A percentile compares a stretch with the other conserved stretches of the same genome.
Conservation (phyloP, 495 filamentous ascomycete species). For the Hypoxylon fuscum region DNA sequence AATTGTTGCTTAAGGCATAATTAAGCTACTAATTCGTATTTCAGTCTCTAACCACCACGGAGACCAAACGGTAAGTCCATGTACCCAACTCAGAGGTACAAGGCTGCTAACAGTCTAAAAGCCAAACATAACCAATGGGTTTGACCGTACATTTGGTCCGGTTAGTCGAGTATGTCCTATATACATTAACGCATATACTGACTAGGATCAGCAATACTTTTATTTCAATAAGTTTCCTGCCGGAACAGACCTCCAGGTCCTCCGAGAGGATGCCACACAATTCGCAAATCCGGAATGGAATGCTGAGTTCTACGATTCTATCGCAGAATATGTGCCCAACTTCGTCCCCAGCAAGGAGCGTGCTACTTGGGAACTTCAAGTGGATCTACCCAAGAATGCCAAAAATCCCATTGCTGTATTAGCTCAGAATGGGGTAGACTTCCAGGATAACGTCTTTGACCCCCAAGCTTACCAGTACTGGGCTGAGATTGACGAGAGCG, state of each 20-base stretch:
- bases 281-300: slow-evolving; percentile 62
- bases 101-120: slow-evolving; percentile 22
- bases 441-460: slow-evolving; percentile 65
- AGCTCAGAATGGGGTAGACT: slow-evolving; percentile 59
- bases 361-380: slow-evolving; percentile 51
- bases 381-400: slow-evolving; percentile 58
- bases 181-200: background rate
- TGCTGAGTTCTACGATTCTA: slow-evolving; percentile 63
- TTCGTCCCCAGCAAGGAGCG: slow-evolving; percentile 58
- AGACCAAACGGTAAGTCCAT: slow-evolving; percentile 53
- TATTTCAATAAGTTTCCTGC: slow-evolving; percentile 63
- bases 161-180: slow-evolving; percentile 19
- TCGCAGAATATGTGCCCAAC: slow-evolving; percentile 62
- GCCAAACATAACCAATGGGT: slow-evolving; percentile 67
- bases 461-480: slow-evolving; percentile 64
- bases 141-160: slow-evolving; percentile 66
- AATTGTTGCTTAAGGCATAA: background rate
- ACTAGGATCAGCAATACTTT: slow-evolving; percentile 56
- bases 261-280: slow-evolving; percentile 58
- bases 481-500: slow-evolving; percentile 58
- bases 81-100: background rate
- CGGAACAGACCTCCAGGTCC: slow-evolving; percentile 49
- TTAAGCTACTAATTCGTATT: slow-evolving; percentile 14
- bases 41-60: slow-evolving; percentile 66
- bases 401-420: slow-evolving; percentile 60